Percentiles rank a stretch among this genome's conserved stretches.
phyloP scores from a whole-genome alignment of 306 rosid species.

The Delonix regia region DNA sequence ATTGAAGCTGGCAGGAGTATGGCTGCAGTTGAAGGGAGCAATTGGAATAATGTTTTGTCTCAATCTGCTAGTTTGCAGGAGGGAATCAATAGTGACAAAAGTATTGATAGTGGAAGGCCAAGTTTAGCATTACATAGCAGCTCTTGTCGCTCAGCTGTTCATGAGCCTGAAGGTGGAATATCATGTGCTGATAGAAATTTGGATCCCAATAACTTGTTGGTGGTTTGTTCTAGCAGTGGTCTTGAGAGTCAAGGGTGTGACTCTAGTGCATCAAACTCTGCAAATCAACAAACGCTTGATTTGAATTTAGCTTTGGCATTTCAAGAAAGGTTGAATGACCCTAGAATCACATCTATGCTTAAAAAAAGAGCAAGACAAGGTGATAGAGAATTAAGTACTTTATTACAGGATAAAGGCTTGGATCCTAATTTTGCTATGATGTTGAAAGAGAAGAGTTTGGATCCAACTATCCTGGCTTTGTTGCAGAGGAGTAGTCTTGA shows the following conservation, averaged over 20 bases:
- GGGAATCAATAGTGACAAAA: slow-evolving; percentile 92
- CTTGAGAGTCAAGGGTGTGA: slow-evolving; percentile 94
- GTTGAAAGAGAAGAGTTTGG: slow-evolving; percentile 96
- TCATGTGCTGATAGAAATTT: slow-evolving; percentile 60
- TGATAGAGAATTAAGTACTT: slow-evolving; percentile 76
- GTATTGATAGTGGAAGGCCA: slow-evolving; percentile 98
- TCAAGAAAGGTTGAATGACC: slow-evolving; percentile 98
- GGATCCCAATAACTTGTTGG: slow-evolving; percentile 71
- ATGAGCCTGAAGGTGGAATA: slow-evolving; percentile 80
- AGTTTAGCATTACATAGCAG: slow-evolving; percentile 92
- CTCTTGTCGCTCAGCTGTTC: slow-evolving; percentile 90
- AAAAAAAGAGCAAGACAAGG: slow-evolving; percentile 83
- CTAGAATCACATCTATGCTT: slow-evolving; percentile 85
- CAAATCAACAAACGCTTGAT: slow-evolving; percentile 88
- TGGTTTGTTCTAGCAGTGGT: slow-evolving; percentile 89
- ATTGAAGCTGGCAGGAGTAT: slow-evolving; percentile 67
- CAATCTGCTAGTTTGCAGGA: slow-evolving; percentile 78
- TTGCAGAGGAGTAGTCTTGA: slow-evolving; percentile 97
- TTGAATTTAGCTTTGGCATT: slow-evolving; percentile 87
- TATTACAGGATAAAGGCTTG: slow-evolving; percentile 94
- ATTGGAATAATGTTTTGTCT: slow-evolving; percentile 70
- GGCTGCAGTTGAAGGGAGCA: slow-evolving; percentile 72
- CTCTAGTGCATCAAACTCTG: slow-evolving; percentile 87
- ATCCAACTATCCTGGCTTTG: slow-evolving; percentile 95
- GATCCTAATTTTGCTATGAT: slow-evolving; percentile 99